phyloP scores from a whole-genome alignment of 2,329 filamentous ascomycete species.

The Macrophomina phaseolina region DNA sequence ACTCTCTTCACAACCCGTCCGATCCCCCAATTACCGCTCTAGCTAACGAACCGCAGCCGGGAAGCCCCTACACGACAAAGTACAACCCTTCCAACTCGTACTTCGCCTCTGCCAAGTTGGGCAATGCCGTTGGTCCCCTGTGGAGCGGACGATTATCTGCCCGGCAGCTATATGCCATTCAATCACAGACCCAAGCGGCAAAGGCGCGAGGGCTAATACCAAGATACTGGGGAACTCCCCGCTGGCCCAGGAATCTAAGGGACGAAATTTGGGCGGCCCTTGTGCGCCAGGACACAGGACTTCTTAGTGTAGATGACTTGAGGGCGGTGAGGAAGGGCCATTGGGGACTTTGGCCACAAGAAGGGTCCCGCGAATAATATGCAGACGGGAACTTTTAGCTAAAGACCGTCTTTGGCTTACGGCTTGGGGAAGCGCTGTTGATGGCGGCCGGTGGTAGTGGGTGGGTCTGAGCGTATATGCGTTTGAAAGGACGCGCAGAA shows the following conservation, averaged over 20 bases:
- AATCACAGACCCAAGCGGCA: constrained; percentile 59
- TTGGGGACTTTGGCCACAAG: background rate
- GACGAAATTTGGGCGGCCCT: constrained; percentile 62
- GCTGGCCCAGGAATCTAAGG: constrained; percentile 60
- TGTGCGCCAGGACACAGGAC: constrained; percentile 59
- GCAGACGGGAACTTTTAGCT: no score
- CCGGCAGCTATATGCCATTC: constrained; percentile 53
- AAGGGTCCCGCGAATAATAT: background rate
- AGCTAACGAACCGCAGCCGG: constrained; percentile 29
- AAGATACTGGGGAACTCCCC: constrained; percentile 63
- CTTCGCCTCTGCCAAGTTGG: constrained; percentile 69
- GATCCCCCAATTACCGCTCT: constrained; percentile 45
- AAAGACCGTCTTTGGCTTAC: no score
- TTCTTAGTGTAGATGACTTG: constrained; percentile 65
- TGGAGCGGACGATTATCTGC: constrained; percentile 53
- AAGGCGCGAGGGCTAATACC: constrained; percentile 59
- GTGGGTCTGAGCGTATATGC: no score
- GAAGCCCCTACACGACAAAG: constrained; percentile 24
- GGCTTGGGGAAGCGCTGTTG: no score
- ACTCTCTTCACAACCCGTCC: no score
- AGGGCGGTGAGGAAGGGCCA: background rate
- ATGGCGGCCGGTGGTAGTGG: no score
- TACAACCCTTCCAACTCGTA: constrained; percentile 71
- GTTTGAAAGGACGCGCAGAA: no score
- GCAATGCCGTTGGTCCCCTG: constrained; percentile 49